Base-by-base conservation (phyloP, 129 eudicot species). In the Saposhnikovia divaricata region DNA sequence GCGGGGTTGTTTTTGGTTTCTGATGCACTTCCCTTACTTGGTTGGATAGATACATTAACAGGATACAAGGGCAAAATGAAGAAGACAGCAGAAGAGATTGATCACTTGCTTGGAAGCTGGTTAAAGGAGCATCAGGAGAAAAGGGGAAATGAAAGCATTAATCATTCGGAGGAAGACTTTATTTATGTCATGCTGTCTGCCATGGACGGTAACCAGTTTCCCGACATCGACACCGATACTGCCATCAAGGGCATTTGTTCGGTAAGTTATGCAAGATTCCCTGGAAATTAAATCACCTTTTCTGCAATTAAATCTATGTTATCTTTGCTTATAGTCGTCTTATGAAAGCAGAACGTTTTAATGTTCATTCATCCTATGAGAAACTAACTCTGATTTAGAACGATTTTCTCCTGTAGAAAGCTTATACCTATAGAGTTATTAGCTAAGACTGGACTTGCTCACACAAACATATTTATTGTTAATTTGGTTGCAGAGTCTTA, bases 221-320 rank as follows among this genome's bases (percentile, higher is more conserved):
- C 75, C 18, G 48, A 23, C 0, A 68, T 47, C 13, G 47, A 84
- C 25, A 46, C n/a, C 0, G 86, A 84, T 42, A 80, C 78, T 34
- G 44, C 80, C 63, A 76, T 80, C 63, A 84, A 84, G 34, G 83
- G 83, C 50, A 53, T 44, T 1, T 84, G 83, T 45, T 44, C 43
- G 68, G 86, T 84, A 65, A 61, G 61, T 38, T 19, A 15, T 40
- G 23, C 31, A 21, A 21, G 38, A 14, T 28, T 51, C 45, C n/a
- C 5, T 9, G n/a, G 59, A 51, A 16, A 3, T 5, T 19, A 23
- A 13, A 47, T 57, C 11, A 23, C 66, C 25, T 23, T 5, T 59
- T 21, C 12, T 55, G 65, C 13, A 1, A 7, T 6, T 55, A 7
- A 55, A 59, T 59, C 31, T 61, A 9, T 61, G 12, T 11, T 61